Percentiles rank a stretch among this genome's conserved stretches.
phyloP scores from a whole-genome alignment of 192 early-diverging fungal genomes.

The Phlyctochytrium planicorne region DNA sequence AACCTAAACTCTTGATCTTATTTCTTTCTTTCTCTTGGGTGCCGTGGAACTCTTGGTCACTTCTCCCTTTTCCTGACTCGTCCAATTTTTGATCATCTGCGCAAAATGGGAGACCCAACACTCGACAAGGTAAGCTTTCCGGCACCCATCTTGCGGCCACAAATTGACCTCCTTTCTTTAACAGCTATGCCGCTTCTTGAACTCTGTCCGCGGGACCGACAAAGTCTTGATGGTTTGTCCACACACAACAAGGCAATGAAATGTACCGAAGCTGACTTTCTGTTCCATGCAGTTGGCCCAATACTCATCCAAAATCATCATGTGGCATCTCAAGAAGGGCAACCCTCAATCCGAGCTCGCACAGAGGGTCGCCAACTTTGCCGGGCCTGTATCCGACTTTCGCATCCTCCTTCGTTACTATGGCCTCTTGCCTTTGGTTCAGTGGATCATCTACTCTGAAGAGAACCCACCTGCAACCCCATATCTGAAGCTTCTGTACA shows the following conservation, averaged over 20 bases:
- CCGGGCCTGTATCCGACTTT: conserved; percentile 85
- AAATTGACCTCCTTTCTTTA: neutral
- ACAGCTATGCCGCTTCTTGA: conserved; percentile 38
- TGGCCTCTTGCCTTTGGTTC: conserved; percentile 79
- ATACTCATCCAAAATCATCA: conserved; percentile 88
- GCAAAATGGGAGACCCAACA: conserved; percentile 29
- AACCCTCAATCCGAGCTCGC: conserved; percentile 58
- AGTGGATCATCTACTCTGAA: conserved; percentile 81
- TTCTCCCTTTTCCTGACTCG: no score
- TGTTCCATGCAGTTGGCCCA: conserved; percentile 71
- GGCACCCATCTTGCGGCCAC: neutral
- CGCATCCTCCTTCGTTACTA: conserved; percentile 81
- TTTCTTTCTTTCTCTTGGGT: no score
- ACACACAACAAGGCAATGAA: neutral
- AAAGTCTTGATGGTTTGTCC: conserved; percentile 63
- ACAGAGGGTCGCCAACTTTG: conserved; percentile 73
- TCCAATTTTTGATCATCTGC: no score
- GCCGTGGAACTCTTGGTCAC: no score
- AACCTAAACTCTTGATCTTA: no score
- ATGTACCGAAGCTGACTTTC: neutral
- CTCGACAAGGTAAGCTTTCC: conserved; percentile 45
- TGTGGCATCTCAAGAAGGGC: conserved; percentile 69
- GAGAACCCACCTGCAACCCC: conserved; percentile 66
- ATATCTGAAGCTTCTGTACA: conserved; percentile 65
- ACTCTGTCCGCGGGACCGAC: conserved; percentile 61